A percentile compares a stretch with the other conserved stretches of the same genome.
phyloP scores from a whole-genome alignment of 164 flowering plant genomes.

The Aristolochia fimbriata region DNA sequence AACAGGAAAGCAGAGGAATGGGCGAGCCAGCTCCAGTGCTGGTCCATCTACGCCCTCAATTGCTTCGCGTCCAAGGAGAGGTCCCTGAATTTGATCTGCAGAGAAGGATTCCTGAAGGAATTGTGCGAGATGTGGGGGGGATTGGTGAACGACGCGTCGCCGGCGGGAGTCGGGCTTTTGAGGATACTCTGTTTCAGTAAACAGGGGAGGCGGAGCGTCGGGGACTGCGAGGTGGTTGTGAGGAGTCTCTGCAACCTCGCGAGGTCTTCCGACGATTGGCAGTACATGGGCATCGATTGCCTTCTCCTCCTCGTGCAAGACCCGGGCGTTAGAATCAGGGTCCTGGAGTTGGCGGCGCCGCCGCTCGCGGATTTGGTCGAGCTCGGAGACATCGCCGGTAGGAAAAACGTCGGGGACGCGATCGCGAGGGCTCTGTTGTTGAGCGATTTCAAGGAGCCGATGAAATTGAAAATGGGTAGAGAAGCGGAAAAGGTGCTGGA shows the following conservation, averaged over 20 bases:
- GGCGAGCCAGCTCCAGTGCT: conserved; percentile 84
- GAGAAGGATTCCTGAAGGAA: conserved; percentile 32
- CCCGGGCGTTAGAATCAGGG: conserved; percentile 41
- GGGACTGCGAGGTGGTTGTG: conserved; percentile 31
- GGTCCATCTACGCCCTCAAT: conserved; percentile 62
- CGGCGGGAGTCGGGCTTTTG: conserved; percentile 60
- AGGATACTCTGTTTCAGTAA: conserved; percentile 56
- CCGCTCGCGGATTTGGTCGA: conserved; percentile 52
- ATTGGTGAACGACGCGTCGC: conserved; percentile 41
- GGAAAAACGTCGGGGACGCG: conserved; percentile 42
- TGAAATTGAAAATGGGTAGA: conserved; percentile 12
- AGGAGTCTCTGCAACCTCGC: conserved; percentile 49
- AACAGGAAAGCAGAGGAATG: conserved; percentile 74
- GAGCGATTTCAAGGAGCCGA: conserved; percentile 13
- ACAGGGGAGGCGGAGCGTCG: conserved; percentile 39
- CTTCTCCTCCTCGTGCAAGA: conserved; percentile 57
- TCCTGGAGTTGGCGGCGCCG: conserved; percentile 30
- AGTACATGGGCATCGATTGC: conserved; percentile 78
- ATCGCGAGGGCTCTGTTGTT: conserved; percentile 31
- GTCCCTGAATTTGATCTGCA: conserved; percentile 40
- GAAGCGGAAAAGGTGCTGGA: conserved; percentile 16
- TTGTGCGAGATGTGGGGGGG: conserved; percentile 80
- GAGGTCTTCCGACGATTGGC: conserved; percentile 89
- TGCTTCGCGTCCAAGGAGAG: conserved; percentile 61
- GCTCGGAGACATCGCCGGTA: conserved; percentile 30